Evolutionary conservation across 2,329 filamentous ascomycete genomes (phyloP), one percentile per base, ranked within the genome.

Genomic region (Myriosclerotinia duriaeana): DNA sequence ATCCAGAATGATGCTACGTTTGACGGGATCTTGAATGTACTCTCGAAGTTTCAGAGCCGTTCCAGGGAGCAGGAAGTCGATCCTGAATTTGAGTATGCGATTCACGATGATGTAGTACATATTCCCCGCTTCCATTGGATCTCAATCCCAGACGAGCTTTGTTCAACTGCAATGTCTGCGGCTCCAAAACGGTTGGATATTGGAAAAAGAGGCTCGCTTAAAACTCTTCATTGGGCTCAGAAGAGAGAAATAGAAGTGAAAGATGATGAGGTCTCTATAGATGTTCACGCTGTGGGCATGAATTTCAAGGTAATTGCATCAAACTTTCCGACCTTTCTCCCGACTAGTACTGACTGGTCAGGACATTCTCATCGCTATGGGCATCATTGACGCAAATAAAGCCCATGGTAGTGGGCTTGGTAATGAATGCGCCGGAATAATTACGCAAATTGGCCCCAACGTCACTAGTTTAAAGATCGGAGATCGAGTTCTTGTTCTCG

Each of bases 351-450:
- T 60, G 20, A 67, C 66, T 64, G 52, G 60, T 68, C 44, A 59
- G 55, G 67, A 70, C 59, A 53, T 72, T 15, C 48, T 72, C 1
- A 56, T 69, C 20, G 64, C 72, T 8, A 64, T 75, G 55, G 74
- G 74, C 2, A 63, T 72, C 5, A 40, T 72, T 42, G 36, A 56
- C 2, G 36, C 26, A 12, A 68, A 75, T n/a, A 64, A 62, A 14
- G 58, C 34, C 17, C 65, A 72, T 0, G 70, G 69, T 22, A 61
- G 4, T 48, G 62, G 42, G 15, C 52, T 74, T 48, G 75, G 74
- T 20, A 62, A 68, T 30, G 75, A 75, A 66, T 67, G 63, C 40
- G 61, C 70, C 26, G 76, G 74, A 5, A 60, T 73, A 30, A 65
- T 77, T 50, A 59, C 38, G 5, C 53, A 65, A 11, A 70, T 76